Evolutionary conservation across 192 early-diverging fungal genomes (phyloP).

Genomic region (Umbelopsis vinacea): DNA sequence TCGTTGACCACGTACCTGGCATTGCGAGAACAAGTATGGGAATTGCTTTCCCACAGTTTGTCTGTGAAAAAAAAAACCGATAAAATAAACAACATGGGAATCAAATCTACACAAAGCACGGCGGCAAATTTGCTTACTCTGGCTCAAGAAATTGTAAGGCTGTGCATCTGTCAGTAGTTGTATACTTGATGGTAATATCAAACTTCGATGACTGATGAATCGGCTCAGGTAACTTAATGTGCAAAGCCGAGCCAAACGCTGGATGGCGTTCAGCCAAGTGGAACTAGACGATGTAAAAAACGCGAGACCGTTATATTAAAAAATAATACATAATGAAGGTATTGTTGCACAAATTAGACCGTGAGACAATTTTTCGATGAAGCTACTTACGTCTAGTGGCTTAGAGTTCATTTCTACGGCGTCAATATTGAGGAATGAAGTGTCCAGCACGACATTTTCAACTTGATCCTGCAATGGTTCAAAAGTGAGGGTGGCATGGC

Average conservation of each 20-base stretch:
- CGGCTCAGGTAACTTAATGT: slow-evolving; percentile 60
- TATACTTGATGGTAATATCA: slow-evolving; percentile 72
- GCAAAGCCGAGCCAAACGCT: slow-evolving; percentile 75
- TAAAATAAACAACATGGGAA: neutral
- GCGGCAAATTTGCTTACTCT: slow-evolving; percentile 18
- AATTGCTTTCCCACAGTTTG: slow-evolving; percentile 94
- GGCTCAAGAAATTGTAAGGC: slow-evolving; percentile 86
- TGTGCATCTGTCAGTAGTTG: slow-evolving; percentile 80
- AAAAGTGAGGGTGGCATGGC: slow-evolving; percentile 67
- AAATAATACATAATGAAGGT: neutral
- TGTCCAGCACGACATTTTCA: slow-evolving; percentile 72
- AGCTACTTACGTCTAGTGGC: slow-evolving; percentile 26
- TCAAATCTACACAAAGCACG: neutral
- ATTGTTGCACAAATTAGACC: neutral
- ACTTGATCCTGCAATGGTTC: slow-evolving; percentile 55
- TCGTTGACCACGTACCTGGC: slow-evolving; percentile 67
- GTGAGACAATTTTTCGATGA: slow-evolving; percentile 10
- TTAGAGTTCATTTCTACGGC: slow-evolving; percentile 32
- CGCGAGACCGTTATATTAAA: no score
- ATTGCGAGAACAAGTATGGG: slow-evolving; percentile 97
- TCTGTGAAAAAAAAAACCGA: slow-evolving; percentile 39
- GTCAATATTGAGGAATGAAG: slow-evolving; percentile 62
- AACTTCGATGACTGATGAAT: slow-evolving; percentile 45
- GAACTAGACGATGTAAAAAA: slow-evolving; percentile 39
- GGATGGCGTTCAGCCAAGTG: slow-evolving; percentile 60